Percentiles rank a stretch among this genome's conserved stretches.
Evolutionary conservation across 768 basidiomycete species (phyloP).

Genomic region (Cubamyces sp.): DNA sequence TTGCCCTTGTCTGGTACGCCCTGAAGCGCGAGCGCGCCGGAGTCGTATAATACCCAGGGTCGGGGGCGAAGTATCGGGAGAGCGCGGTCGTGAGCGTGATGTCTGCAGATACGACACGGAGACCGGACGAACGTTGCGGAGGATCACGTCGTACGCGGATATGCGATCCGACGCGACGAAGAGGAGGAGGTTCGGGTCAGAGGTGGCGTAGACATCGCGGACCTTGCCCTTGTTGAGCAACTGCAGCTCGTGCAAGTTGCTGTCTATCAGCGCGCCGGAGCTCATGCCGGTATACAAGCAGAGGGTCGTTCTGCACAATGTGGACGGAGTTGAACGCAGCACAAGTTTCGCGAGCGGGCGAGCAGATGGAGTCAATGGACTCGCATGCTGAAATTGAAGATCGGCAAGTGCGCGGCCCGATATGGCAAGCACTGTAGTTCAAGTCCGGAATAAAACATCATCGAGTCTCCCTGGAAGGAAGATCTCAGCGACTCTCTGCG

Average conservation of each 20-base stretch:
- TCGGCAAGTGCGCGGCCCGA: neutral
- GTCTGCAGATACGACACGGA: neutral
- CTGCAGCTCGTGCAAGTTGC: conserved; percentile 62
- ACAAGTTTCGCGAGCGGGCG: neutral
- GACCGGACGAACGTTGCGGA: conserved; percentile 76
- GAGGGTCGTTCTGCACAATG: neutral
- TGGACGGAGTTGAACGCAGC: neutral
- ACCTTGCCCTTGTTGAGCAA: conserved; percentile 93
- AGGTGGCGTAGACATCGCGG: conserved; percentile 87
- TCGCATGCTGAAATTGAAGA: conserved; percentile 6
- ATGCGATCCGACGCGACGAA: conserved; percentile 97
- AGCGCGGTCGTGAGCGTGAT: neutral
- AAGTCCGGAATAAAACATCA: neutral
- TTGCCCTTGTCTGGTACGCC: conserved; percentile 95
- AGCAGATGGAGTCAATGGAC: neutral
- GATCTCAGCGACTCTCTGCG: too few species aligned
- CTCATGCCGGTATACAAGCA: conserved; percentile 3
- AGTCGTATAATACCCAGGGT: neutral
- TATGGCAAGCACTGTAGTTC: conserved; percentile 12
- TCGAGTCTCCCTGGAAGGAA: neutral
- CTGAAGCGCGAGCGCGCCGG: conserved; percentile 43
- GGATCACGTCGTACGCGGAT: conserved; percentile 94
- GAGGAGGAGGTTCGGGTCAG: conserved; percentile 72
- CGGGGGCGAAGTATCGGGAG: neutral
- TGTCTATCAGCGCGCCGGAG: conserved; percentile 45